Base-by-base conservation (phyloP, 1,284 basidiomycete species). In the Apiotrichum veenhuisii region DNA sequence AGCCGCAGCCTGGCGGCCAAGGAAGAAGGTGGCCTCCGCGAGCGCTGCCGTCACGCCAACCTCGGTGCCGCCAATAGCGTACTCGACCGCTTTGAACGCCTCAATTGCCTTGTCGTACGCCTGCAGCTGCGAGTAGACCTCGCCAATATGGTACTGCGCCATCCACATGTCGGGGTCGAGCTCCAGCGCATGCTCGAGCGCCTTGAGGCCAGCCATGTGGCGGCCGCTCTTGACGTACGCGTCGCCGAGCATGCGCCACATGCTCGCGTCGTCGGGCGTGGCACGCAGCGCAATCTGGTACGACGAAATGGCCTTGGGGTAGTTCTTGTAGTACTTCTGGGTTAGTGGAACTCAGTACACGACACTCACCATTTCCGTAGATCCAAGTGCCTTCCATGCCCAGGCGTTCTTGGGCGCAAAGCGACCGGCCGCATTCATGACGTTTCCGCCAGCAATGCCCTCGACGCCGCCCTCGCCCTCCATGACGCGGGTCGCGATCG, bases 371-470 rank as follows among this genome's bases (percentile, higher is more conserved):
- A 97, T 79, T 71, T 97, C 91, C 1, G 95, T 93, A 1, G 90
- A 85, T 1, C 96, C 96, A 27, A 96, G 80, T 12, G 96, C 95
- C 75, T 97, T 98, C 93, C 94, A 98, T 1, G 96, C 96, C 96
- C 96, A 99, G 3, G 88, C 84, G 67, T 93, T 94, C 42, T 85
- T 85, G 0, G 91, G 89, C 34, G 87, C 81, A 72, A 75, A 76
- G 26, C 75, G 42, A 77, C 79, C 37, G 74, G 76, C 73, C 0
- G 80, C 78, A 46, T 77, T 80, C 44, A 79, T 72, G 42, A 80
- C 80, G 23, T 78, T 73, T 20, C 80, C 80, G 33, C 80, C 78
- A 17, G 83, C 74, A 0, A 85, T 85, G 33, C 83, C 84, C 66
- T 86, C 83, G 20, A 87, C 66, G 11, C 88, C 89, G 23, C 90